These are phyloP conservation scores for Endoconidiophora laricicola DNA, from an alignment of 2,329 filamentous ascomycete genomes.

Conservation along the genomic window DNA sequence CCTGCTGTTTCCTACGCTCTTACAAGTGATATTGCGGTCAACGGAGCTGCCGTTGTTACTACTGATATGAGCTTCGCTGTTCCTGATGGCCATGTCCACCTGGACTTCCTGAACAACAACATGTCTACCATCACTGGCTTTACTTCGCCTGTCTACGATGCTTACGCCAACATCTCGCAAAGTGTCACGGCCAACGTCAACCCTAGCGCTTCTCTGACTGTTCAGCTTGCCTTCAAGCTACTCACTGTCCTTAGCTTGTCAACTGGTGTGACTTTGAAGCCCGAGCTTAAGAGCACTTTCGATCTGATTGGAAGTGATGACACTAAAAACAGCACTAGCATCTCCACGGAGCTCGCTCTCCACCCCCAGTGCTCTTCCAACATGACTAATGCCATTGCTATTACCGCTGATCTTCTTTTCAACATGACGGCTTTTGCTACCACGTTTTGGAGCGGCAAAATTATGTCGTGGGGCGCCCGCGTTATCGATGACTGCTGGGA, in stretches of 20 bases:
- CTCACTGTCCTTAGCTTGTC: constrained; percentile 23
- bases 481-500: constrained; percentile 5
- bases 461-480: background rate
- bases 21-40: constrained; percentile 22
- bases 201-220: constrained; percentile 21
- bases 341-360: background rate
- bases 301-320: constrained; percentile 8
- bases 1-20: constrained; percentile 23
- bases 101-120: constrained; percentile 21
- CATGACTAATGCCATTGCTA: constrained; percentile 5
- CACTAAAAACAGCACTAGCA: background rate
- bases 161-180: constrained; percentile 21
- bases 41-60: constrained; percentile 19
- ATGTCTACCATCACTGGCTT: constrained; percentile 21
- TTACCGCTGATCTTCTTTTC: constrained; percentile 3
- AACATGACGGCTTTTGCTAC: constrained; percentile 3
- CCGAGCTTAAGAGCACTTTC: constrained; percentile 23
- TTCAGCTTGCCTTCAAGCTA: constrained; percentile 24
- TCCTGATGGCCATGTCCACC: constrained; percentile 22
- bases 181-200: constrained; percentile 20
- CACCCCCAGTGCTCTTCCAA: background rate
- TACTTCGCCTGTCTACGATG: constrained; percentile 21
- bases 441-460: background rate
- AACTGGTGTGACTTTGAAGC: constrained; percentile 22
- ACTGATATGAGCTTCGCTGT: constrained; percentile 20